Conservation (phyloP, 495 filamentous ascomycete species). For the Geoglossum glabrum region DNA sequence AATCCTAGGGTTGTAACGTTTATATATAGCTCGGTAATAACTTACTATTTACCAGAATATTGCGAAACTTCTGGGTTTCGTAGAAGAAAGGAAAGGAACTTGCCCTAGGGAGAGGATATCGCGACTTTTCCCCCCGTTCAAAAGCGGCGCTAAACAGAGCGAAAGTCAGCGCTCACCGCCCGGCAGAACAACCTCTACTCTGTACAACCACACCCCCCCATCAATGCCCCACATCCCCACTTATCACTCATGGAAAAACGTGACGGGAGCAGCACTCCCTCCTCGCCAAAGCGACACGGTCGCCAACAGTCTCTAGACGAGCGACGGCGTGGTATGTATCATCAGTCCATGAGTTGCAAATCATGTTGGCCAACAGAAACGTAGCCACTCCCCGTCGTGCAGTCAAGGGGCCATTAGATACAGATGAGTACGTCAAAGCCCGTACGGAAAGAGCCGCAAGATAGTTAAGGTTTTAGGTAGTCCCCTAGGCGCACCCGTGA, state of each 20-base stretch:
- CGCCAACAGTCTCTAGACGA: neutral
- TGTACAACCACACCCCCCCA: too few species aligned
- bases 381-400: slow-evolving; percentile 11
- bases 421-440: neutral
- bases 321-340: slow-evolving; percentile 1
- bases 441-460: neutral
- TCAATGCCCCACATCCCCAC: too few species aligned
- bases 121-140: too few species aligned
- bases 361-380: neutral
- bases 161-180: too few species aligned
- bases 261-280: neutral
- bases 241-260: neutral
- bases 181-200: too few species aligned
- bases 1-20: too few species aligned
- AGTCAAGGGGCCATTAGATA: slow-evolving; percentile 31
- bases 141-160: too few species aligned
- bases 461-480: neutral
- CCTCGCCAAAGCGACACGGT: neutral
- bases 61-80: too few species aligned
- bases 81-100: too few species aligned
- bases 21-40: too few species aligned
- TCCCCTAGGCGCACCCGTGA: neutral
- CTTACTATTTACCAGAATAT: too few species aligned
- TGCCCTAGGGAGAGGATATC: too few species aligned
- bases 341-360: neutral